Evolutionary conservation across 106 monocot species (phyloP).

Genomic region (Dendrobium officinale): DNA sequence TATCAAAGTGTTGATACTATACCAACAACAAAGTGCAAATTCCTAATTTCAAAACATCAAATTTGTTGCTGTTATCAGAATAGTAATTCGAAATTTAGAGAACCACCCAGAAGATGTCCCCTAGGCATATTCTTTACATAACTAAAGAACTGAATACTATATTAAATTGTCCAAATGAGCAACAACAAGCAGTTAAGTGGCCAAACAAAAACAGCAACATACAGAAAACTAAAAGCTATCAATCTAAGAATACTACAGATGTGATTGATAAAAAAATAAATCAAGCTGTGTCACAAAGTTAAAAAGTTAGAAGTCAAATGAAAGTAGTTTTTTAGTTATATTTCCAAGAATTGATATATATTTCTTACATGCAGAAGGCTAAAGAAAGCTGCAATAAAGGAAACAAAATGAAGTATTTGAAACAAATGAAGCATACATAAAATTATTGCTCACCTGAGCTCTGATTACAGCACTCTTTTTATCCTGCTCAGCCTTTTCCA

Average conservation of each 20-base stretch:
- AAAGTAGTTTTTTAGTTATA: background rate
- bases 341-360: background rate
- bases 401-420: background rate
- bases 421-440: background rate
- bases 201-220: no score
- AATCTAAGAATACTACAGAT: no score
- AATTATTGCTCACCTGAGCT: constrained; percentile 40
- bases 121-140: no score
- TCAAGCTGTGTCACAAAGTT: background rate
- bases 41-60: no score
- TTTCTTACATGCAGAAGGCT: background rate
- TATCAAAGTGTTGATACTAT: no score
- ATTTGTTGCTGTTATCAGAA: background rate
- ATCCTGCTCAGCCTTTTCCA: constrained; percentile 73
- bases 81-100: background rate
- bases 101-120: no score
- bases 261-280: no score
- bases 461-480: constrained; percentile 68
- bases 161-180: no score
- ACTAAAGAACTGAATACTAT: no score
- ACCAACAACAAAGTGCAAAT: no score
- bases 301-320: background rate
- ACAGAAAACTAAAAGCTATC: no score
- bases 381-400: background rate
- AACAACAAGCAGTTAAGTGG: no score